Percentiles rank a stretch among this genome's conserved stretches.
Conservation (phyloP, 2,329 filamentous ascomycete genomes). For the Neopestalotiopsis sp. region DNA sequence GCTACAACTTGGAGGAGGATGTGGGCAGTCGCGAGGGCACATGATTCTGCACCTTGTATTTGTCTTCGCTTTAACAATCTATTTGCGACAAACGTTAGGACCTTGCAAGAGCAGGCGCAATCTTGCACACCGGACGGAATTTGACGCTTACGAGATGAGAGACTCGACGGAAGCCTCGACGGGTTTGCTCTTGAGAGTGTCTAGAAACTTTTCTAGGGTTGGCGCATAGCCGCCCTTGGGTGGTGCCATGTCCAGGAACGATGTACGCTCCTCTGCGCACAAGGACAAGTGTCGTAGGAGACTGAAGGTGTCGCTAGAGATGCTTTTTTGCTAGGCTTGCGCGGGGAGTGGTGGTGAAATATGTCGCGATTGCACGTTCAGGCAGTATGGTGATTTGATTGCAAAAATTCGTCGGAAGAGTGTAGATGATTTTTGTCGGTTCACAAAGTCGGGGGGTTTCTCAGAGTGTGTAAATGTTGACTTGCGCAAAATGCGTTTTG, state of each 20-base stretch:
- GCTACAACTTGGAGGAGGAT: constrained; percentile 88
- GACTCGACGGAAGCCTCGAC: constrained; percentile 85
- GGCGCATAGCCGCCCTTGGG: constrained; percentile 67
- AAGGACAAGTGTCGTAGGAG: constrained; percentile 20
- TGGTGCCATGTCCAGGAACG: constrained; percentile 57
- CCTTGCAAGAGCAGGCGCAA: not conserved
- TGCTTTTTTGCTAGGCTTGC: not conserved
- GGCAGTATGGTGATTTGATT: not conserved
- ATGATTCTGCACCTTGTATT: constrained; percentile 85
- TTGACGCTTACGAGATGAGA: constrained; percentile 73
- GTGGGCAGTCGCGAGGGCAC: constrained; percentile 89
- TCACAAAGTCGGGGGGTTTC: not conserved
- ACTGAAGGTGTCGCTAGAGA: constrained; percentile 21
- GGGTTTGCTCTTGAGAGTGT: constrained; percentile 75
- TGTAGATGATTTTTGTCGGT: not conserved
- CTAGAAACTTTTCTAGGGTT: constrained; percentile 78
- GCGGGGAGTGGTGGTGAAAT: not conserved
- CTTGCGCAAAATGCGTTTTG: not conserved
- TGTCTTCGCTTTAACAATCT: constrained; percentile 91
- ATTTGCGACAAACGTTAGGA: constrained; percentile 20
- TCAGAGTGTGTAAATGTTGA: not conserved
- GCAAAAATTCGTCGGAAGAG: not conserved
- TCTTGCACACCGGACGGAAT: not conserved
- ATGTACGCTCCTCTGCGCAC: not conserved
- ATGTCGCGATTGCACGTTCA: not conserved